Evolutionary conservation across 176 grass and related monocot genomes (phyloP).

Genomic region (Melocanna baccifera): DNA sequence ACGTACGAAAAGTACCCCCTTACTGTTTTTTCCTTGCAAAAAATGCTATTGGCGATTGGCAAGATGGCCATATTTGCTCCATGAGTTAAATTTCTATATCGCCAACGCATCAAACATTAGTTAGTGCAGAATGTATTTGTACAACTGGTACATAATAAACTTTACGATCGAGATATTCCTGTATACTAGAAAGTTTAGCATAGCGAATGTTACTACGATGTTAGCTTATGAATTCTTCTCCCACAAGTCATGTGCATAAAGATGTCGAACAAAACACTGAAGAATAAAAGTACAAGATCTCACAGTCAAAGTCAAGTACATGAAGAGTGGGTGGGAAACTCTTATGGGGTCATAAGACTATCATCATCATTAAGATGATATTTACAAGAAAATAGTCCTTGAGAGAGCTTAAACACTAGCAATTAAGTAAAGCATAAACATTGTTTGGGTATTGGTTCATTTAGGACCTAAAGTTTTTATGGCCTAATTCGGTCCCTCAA

Average conservation of each 20-base stretch:
- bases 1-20: background rate
- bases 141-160: background rate
- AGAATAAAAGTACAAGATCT: background rate
- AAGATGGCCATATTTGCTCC: background rate
- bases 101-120: background rate
- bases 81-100: background rate
- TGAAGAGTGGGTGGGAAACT: background rate
- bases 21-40: background rate
- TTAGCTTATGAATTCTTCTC: background rate
- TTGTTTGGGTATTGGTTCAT: background rate
- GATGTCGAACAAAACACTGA: background rate
- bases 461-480: background rate
- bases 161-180: background rate
- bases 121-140: background rate
- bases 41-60: background rate
- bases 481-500: background rate
- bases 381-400: background rate
- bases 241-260: background rate
- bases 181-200: background rate
- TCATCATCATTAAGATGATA: background rate
- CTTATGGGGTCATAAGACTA: background rate
- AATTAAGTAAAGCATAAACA: background rate
- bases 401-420: constrained; percentile 1
- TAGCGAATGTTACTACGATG: background rate
- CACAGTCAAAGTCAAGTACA: background rate